A percentile compares a stretch with the other conserved stretches of the same genome.
phyloP scores from a whole-genome alignment of 371 early-diverging fungal species.

The Mycotypha africana region DNA sequence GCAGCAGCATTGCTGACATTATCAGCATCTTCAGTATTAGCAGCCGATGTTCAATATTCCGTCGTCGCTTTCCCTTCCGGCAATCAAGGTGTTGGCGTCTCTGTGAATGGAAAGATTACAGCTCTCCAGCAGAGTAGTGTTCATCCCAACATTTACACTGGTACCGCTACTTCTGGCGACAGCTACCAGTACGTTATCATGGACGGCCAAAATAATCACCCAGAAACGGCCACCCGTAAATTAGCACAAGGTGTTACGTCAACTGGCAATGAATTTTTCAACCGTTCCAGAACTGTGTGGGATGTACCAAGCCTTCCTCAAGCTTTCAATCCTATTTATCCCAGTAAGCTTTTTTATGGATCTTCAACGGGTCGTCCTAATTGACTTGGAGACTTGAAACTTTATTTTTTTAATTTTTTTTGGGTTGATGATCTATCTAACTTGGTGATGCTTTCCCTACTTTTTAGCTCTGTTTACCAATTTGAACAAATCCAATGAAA shows the following conservation, averaged over 20 bases:
- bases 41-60: conserved; percentile 33
- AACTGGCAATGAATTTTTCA: conserved; percentile 54
- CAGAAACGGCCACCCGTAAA: conserved; percentile 29
- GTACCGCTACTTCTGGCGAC: conserved; percentile 30
- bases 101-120: conserved; percentile 25
- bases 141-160: conserved; percentile 29
- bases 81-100: conserved; percentile 25
- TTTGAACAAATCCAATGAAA: conserved; percentile 35
- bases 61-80: conserved; percentile 37
- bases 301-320: conserved; percentile 48
- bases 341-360: conserved; percentile 23
- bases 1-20: conserved; percentile 9
- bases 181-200: conserved; percentile 32
- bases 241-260: conserved; percentile 26
- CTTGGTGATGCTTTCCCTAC: no score
- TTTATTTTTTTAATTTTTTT: neutral
- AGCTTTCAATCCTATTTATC: conserved; percentile 40
- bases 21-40: conserved; percentile 7
- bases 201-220: conserved; percentile 7
- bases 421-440: no score
- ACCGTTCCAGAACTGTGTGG: conserved; percentile 33
- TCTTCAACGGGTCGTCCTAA: neutral
- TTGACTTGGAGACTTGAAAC: neutral
- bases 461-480: conserved; percentile 19
- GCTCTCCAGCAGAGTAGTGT: conserved; percentile 18